These are phyloP conservation scores for Insectozyma bohioensis DNA, from an alignment of 1,139 yeast species.

Conservation along the genomic window DNA sequence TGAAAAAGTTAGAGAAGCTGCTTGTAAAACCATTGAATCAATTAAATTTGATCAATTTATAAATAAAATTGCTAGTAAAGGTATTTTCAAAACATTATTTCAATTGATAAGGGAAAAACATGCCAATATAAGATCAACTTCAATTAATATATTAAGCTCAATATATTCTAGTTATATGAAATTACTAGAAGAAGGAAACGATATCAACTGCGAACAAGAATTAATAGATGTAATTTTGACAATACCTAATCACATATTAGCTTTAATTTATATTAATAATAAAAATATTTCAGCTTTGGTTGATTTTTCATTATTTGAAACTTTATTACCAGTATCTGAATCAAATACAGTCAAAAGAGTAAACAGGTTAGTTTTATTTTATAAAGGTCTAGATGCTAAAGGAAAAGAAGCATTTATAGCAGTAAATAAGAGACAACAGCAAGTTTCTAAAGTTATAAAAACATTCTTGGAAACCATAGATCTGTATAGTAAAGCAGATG, in stretches of 20 bases:
- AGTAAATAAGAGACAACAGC: constrained; percentile 65
- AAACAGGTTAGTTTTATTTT: constrained; percentile 50
- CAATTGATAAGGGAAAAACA: constrained; percentile 73
- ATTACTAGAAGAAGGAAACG: constrained; percentile 13
- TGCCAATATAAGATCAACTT: constrained; percentile 60
- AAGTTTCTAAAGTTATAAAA: constrained; percentile 44
- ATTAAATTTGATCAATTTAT: constrained; percentile 43
- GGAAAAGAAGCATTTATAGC: constrained; percentile 68
- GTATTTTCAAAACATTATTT: constrained; percentile 53
- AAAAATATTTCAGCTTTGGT: constrained; percentile 64
- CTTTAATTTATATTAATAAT: constrained; percentile 76
- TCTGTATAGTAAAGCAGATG: constrained; percentile 29
- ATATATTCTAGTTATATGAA: constrained; percentile 45
- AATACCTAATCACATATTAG: constrained; percentile 68
- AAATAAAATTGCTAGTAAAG: constrained; percentile 41
- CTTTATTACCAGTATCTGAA: constrained; percentile 55
- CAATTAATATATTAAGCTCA: constrained; percentile 55
- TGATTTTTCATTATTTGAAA: constrained; percentile 61
- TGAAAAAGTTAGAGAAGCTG: constrained; percentile 66
- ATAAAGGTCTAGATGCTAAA: constrained; percentile 52
- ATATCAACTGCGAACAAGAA: constrained; percentile 18
- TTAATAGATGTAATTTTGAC: constrained; percentile 38
- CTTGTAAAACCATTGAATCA: constrained; percentile 50
- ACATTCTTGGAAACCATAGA: constrained; percentile 37
- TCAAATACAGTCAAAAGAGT: constrained; percentile 50